A percentile compares a stretch with the other conserved stretches of the same genome.
Conservation (phyloP, 345 rosid species). For the Conringia planisiliqua region DNA sequence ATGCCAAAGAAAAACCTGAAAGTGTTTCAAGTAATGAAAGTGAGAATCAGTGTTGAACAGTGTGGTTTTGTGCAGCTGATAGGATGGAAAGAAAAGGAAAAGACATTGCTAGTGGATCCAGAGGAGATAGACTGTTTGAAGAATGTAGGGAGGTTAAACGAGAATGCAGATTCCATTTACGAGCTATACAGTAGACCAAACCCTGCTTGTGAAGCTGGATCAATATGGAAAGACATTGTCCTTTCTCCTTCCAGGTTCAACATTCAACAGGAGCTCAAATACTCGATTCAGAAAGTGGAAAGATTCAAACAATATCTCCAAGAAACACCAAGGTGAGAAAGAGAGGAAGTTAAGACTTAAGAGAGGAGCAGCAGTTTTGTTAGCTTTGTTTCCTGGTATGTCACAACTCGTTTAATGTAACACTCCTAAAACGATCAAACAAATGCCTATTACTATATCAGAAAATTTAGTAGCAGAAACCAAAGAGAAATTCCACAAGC, state of each 20-base stretch:
- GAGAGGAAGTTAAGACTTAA: no score
- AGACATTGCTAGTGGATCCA: constrained; percentile 84
- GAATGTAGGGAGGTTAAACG: constrained; percentile 64
- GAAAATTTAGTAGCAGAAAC: not conserved
- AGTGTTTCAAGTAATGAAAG: not conserved
- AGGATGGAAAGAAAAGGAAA: constrained; percentile 95
- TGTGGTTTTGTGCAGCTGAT: constrained; percentile 58
- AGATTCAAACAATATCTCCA: constrained; percentile 35
- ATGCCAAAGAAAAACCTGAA: not conserved
- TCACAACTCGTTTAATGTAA: constrained; percentile 23
- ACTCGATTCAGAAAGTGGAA: constrained; percentile 69
- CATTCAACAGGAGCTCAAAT: constrained; percentile 75
- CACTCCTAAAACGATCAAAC: constrained; percentile 11
- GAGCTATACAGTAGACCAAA: constrained; percentile 70
- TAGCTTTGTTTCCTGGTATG: constrained; percentile 25
- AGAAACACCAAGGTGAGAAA: constrained; percentile 23
- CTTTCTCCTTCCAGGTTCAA: constrained; percentile 80
- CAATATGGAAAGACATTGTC: constrained; percentile 95
- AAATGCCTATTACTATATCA: not conserved
- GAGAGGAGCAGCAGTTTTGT: not conserved
- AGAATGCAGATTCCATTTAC: constrained; percentile 73
- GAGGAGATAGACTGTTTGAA: constrained; percentile 74
- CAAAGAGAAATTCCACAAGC: not conserved
- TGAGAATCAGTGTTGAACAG: constrained; percentile 8
- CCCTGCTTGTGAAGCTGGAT: constrained; percentile 68